Conservation (phyloP, 1,284 basidiomycete species). For the Singerocomus rubriflavus region DNA sequence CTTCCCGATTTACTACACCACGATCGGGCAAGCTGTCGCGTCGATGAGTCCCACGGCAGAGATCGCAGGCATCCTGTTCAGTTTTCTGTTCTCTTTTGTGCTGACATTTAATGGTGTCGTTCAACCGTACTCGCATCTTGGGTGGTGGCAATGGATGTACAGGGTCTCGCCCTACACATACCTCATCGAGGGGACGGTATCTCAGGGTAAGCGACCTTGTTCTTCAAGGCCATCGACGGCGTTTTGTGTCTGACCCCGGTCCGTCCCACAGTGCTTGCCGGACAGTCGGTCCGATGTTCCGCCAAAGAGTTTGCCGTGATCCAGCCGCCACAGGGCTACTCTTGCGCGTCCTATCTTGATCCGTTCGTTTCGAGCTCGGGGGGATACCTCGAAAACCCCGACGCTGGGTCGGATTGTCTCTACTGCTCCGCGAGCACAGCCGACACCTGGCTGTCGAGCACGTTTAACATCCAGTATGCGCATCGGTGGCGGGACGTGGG, state of each 20-base stretch:
- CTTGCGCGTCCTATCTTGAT: slow-evolving; percentile 67
- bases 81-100: slow-evolving; percentile 67
- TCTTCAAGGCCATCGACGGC: fast-evolving
- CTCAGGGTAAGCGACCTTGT: slow-evolving; percentile 38
- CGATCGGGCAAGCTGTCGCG: slow-evolving; percentile 61
- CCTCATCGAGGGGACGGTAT: slow-evolving; percentile 55
- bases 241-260: not conserved
- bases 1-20: slow-evolving; percentile 54
- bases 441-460: slow-evolving; percentile 41
- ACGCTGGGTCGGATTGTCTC: slow-evolving; percentile 55
- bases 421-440: slow-evolving; percentile 59
- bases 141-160: slow-evolving; percentile 88
- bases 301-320: slow-evolving; percentile 63
- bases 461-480: slow-evolving; percentile 48
- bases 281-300: slow-evolving; percentile 64
- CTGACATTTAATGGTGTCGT: slow-evolving; percentile 66
- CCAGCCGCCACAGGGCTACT: slow-evolving; percentile 69
- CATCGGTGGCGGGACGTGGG: slow-evolving; percentile 54
- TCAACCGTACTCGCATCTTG: slow-evolving; percentile 61
- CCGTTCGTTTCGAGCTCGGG: slow-evolving; percentile 60
- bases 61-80: slow-evolving; percentile 64
- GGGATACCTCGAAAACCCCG: slow-evolving; percentile 77
- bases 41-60: slow-evolving; percentile 64
- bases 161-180: slow-evolving; percentile 77
- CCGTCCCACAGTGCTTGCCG: slow-evolving; percentile 36